Conservation (phyloP, 2,329 filamentous ascomycete genomes). For the Dactylella cylindrospora region DNA sequence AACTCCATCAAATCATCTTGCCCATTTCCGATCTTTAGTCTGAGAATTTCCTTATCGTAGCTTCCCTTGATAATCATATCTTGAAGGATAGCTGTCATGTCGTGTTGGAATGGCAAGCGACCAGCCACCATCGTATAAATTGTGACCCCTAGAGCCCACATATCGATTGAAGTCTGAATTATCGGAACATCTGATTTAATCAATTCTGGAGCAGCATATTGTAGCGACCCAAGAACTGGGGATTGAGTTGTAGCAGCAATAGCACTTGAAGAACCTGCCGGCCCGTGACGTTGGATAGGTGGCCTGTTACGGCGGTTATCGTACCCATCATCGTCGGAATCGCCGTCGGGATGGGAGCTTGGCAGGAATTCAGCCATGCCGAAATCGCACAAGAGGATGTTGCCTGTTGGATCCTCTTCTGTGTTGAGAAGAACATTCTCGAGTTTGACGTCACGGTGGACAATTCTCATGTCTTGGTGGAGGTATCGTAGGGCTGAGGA, state of each 20-base stretch:
- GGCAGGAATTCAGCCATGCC: conserved; percentile 69
- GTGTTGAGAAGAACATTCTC: conserved; percentile 65
- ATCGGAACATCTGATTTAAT: conserved; percentile 42
- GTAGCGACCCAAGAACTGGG: conserved; percentile 46
- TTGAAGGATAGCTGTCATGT: conserved; percentile 62
- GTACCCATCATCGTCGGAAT: conserved; percentile 57
- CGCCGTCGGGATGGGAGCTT: conserved; percentile 57
- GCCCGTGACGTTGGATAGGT: conserved; percentile 58
- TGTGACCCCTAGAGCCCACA: conserved; percentile 69
- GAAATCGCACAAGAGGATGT: conserved; percentile 67
- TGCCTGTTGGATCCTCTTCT: conserved; percentile 56
- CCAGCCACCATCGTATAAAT: conserved; percentile 64
- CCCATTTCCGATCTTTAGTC: conserved; percentile 50
- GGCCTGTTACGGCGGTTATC: conserved; percentile 55
- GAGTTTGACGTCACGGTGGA: conserved; percentile 69
- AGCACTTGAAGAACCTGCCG: conserved; percentile 60
- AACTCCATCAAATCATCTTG: conserved; percentile 59
- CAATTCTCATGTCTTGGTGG: conserved; percentile 67
- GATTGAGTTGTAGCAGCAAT: conserved; percentile 63
- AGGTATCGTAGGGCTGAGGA: conserved; percentile 66
- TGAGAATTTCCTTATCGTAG: conserved; percentile 58
- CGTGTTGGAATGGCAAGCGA: conserved; percentile 64
- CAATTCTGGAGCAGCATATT: conserved; percentile 59
- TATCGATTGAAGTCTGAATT: conserved; percentile 60
- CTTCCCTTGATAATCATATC: conserved; percentile 63